Percentiles rank a stretch among this genome's conserved stretches.
These are phyloP conservation scores for Psilocybe tampanensis DNA, from an alignment of 768 basidiomycete genomes.

Conservation along the genomic window DNA sequence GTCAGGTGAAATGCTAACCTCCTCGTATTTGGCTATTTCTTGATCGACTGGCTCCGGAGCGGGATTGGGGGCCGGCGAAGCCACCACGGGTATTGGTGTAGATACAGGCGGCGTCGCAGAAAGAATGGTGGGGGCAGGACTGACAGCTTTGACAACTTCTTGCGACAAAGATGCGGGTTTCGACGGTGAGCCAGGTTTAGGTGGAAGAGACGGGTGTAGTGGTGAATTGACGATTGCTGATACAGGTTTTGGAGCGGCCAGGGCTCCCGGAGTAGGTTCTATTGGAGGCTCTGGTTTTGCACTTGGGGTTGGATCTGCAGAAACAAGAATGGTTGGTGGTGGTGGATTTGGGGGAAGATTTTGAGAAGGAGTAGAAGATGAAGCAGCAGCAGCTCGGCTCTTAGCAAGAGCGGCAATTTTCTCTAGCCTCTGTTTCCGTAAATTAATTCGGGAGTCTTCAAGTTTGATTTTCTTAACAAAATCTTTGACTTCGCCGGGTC, in stretches of 20 bases:
- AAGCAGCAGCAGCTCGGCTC: slow-evolving; percentile 27
- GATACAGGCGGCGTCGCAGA: slow-evolving; percentile 31
- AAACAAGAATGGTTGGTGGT: slow-evolving; percentile 13
- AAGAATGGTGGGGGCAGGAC: slow-evolving; percentile 25
- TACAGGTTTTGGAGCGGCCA: slow-evolving; percentile 31
- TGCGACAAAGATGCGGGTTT: slow-evolving; percentile 29
- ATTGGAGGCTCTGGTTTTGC: slow-evolving; percentile 10
- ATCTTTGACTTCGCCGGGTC: slow-evolving; percentile 74
- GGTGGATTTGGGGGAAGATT: slow-evolving; percentile 13
- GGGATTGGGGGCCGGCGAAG: slow-evolving; percentile 25
- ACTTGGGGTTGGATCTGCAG: slow-evolving; percentile 12
- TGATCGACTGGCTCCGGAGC: slow-evolving; percentile 27
- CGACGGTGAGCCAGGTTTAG: slow-evolving; percentile 58
- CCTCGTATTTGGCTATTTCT: slow-evolving; percentile 60
- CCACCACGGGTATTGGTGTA: slow-evolving; percentile 20
- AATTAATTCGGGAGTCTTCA: slow-evolving; percentile 64
- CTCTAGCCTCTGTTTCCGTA: slow-evolving; percentile 44
- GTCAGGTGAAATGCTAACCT: slow-evolving; percentile 43
- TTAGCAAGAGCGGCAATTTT: slow-evolving; percentile 32
- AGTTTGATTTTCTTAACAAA: slow-evolving; percentile 72
- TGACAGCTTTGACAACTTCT: slow-evolving; percentile 20
- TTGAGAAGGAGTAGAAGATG: slow-evolving; percentile 8
- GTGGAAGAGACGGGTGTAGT: slow-evolving; percentile 71
- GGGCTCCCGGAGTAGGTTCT: slow-evolving; percentile 11
- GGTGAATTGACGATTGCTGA: slow-evolving; percentile 38